phyloP scores from a whole-genome alignment of 225 moss, liverwort and hornwort genomes.

The Ulota crispa region DNA sequence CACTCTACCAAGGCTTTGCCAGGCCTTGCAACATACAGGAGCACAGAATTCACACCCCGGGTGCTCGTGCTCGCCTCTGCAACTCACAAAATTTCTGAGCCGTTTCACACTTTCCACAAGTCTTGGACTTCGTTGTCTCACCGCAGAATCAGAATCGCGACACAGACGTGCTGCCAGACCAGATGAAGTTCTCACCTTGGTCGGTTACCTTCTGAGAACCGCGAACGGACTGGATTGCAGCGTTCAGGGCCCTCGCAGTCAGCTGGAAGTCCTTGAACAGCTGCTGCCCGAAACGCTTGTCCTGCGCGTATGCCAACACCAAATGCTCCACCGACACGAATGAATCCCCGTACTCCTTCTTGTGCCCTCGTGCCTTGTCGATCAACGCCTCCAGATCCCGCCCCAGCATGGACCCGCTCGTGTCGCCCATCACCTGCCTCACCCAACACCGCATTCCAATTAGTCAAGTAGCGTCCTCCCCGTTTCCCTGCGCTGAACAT shows the following conservation, averaged over 20 bases:
- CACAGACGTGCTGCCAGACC: not conserved
- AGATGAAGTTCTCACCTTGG: constrained; percentile 53
- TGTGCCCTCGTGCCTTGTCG: constrained; percentile 73
- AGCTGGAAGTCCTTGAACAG: constrained; percentile 86
- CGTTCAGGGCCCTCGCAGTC: constrained; percentile 56
- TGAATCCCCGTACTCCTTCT: constrained; percentile 76
- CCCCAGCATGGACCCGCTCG: constrained; percentile 92
- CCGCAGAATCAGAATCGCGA: not conserved
- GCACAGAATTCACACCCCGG: not conserved
- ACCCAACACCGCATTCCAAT: not conserved
- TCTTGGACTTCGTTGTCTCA: not conserved
- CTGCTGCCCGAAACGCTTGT: constrained; percentile 91
- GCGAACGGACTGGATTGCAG: constrained; percentile 72
- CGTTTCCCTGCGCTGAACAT: not conserved
- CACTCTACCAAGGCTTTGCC: not conserved
- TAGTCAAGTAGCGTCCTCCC: not conserved
- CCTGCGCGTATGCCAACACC: constrained; percentile 73
- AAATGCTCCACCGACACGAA: constrained; percentile 97
- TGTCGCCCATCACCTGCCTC: constrained; percentile 74
- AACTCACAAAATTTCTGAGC: not conserved
- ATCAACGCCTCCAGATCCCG: constrained; percentile 88
- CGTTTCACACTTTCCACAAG: not conserved
- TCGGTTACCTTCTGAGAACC: constrained; percentile 96
- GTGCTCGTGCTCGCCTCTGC: not conserved
- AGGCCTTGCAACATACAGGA: not conserved